Base-by-base conservation (phyloP, 1,284 basidiomycete genomes). In the Pholiota adiposa region DNA sequence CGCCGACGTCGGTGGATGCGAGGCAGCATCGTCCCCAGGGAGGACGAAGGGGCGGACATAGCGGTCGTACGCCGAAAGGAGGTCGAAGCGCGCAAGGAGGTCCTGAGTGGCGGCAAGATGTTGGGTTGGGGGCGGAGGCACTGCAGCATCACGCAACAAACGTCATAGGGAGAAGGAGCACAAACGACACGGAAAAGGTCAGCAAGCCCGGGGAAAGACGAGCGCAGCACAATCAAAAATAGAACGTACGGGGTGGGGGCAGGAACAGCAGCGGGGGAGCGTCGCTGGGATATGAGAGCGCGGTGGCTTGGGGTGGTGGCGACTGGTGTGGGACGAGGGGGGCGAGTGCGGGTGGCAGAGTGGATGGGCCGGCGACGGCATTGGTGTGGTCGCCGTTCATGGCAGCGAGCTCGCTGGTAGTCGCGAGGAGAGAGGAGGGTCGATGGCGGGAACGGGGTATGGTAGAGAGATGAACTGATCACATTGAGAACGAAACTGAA, bases 31-130 rank as follows among this genome's bases (percentile, higher is more conserved):
- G 44, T 63, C 63, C 36, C 64, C 63, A 33, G 64, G 62, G 49
- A 52, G 70, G 25, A 71, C 68, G 68, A 79, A 76, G 23, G 84
- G 81, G 19, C 85, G 80, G 50, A 92, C 90, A 70, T 92, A 88
- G 68, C 86, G 89, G 77, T 92, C 86, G 71, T 92, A 92, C 14
- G 88, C 85, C 8, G 85, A 69, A 51, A 86, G 79, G 34, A 92
- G 83, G 51, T 82, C 75, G 66, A 92, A 89, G 60, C 87, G 86
- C 43, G 81, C 75, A 59, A 92, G 78, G 54, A 92, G 84, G 73
- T 92, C 90, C 65, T 92, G 84, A 2, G 90, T 91, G 74, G 88
- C 88, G 46, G 80, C 73, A 56, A 92, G 80, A 70, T 83, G 79
- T 19, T 78, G 74, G 51, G 74, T 78, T 16, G 81, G 79, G 51